A percentile compares a stretch with the other conserved stretches of the same genome.
These are phyloP conservation scores for Crepidotus variabilis DNA, from an alignment of 768 basidiomycete genomes.

Conservation along the genomic window DNA sequence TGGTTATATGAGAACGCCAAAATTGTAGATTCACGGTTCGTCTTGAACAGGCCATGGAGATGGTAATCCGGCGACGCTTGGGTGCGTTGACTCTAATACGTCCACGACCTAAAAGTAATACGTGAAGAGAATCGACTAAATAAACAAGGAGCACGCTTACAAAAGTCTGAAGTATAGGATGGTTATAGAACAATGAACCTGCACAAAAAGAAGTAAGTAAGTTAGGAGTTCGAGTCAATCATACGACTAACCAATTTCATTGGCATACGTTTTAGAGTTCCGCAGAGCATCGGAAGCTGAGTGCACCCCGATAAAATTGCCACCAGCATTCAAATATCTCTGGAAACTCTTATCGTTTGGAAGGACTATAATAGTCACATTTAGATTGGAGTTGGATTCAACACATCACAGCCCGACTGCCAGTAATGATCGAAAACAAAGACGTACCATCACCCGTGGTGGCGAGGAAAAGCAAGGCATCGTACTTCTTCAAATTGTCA, in stretches of 20 bases:
- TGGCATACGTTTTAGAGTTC: conserved; percentile 2
- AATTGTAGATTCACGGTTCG: conserved; percentile 45
- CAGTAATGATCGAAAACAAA: too few relatives aligned
- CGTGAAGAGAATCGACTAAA: too few relatives aligned
- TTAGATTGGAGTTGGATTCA: too few relatives aligned
- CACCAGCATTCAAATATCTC: conserved; percentile 61
- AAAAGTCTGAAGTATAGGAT: conserved; percentile 61
- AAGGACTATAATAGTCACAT: too few relatives aligned
- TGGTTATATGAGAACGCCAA: too few relatives aligned
- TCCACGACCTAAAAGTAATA: conserved; percentile 65
- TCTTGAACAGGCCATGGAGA: conserved; percentile 48
- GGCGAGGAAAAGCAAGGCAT: conserved; percentile 65
- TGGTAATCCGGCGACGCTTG: conserved; percentile 56
- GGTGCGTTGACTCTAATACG: conserved; percentile 55
- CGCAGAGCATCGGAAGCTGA: conserved; percentile 50
- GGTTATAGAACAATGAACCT: conserved; percentile 73
- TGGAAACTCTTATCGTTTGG: conserved; percentile 31
- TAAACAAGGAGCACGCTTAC: too few relatives aligned
- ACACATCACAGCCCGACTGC: too few relatives aligned
- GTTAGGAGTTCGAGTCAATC: too few relatives aligned
- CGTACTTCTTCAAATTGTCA: conserved; percentile 49
- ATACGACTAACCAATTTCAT: neutral
- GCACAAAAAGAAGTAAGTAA: too few relatives aligned
- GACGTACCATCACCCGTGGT: conserved; percentile 63
- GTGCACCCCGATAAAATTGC: conserved; percentile 70